A percentile compares a stretch with the other conserved stretches of the same genome.
Evolutionary conservation across 1,284 basidiomycete species (phyloP).

Genomic region (Malassezia caprae): DNA sequence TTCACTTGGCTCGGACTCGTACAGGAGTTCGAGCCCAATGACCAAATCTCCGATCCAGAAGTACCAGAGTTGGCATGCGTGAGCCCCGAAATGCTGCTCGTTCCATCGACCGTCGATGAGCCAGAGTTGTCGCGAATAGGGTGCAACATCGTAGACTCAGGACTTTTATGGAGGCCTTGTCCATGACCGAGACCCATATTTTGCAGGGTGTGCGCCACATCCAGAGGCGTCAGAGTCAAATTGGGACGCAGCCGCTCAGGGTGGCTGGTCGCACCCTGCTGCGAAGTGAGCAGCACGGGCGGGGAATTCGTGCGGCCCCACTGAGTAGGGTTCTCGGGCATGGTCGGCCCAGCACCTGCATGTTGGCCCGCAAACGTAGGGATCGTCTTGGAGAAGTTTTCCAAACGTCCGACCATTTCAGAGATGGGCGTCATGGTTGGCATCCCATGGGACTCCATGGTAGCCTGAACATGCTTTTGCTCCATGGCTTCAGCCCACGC

Average conservation of each 20-base stretch:
- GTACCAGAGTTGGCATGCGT: neutral
- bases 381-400: constrained; percentile 3
- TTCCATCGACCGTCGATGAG: neutral
- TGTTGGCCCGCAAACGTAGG: constrained; percentile 1
- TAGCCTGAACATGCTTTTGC: neutral
- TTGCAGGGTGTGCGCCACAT: neutral
- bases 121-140: neutral
- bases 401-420: constrained; percentile 3
- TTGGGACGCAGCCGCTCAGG: neutral
- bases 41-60: neutral
- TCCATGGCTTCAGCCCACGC: neutral
- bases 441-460: neutral
- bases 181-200: neutral
- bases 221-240: neutral
- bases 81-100: neutral
- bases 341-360: neutral
- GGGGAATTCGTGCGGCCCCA: neutral
- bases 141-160: neutral
- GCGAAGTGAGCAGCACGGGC: neutral
- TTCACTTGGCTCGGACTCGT: neutral
- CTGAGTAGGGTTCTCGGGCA: neutral
- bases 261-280: neutral
- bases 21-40: neutral
- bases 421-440: neutral
- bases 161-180: neutral